Base-by-base conservation (phyloP, 306 rosid genomes). In the Glycine soja region DNA sequence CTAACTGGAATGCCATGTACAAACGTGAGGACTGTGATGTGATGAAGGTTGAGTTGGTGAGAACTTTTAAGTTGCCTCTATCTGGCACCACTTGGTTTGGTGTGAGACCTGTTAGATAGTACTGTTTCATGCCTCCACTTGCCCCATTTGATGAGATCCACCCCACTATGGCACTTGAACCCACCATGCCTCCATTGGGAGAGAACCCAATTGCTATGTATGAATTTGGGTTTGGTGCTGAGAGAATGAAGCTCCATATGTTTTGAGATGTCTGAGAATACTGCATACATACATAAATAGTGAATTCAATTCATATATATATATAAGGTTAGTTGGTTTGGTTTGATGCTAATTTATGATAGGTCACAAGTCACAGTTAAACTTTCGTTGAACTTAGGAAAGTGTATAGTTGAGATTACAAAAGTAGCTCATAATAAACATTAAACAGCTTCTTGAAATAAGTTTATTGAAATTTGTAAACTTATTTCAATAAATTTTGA, bases 161-260 rank as follows among this genome's bases (percentile, higher is more conserved):
- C 7, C 97, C 97, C 61, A 93, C 96, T 40, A 93, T 67, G 67
- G 97, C 96, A 85, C 96, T 93, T 42, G 97, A 85, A 5, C 95
- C 94, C 11, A 87, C 86, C 97, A 93, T 93, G 16, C 30, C 78
- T 15, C 97, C 97, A 59, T 65, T 80, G 15, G 84, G 85, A 43
- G 97, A 91, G 87, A 93, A 93, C 6, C 96, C 97, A 16, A 93
- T 89, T 57, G 92, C 89, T 64, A 91, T 84, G 72, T 83, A 93
- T 1, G 94, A 84, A 62, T 85, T 83, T 65, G 74, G 74, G 51
- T 79, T 81, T 6, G 92, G 96, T 5, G 89, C 83, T 61, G 97
- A 91, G 11, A 93, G 85, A 72, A 93, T 82, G 85, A 93, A 93
- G 84, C 89, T 89, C 97, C 97, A 93, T 64, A 48, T 65, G 76